Conservation (phyloP, 1,139 yeast species). For the Yamadazyma conglobata region DNA sequence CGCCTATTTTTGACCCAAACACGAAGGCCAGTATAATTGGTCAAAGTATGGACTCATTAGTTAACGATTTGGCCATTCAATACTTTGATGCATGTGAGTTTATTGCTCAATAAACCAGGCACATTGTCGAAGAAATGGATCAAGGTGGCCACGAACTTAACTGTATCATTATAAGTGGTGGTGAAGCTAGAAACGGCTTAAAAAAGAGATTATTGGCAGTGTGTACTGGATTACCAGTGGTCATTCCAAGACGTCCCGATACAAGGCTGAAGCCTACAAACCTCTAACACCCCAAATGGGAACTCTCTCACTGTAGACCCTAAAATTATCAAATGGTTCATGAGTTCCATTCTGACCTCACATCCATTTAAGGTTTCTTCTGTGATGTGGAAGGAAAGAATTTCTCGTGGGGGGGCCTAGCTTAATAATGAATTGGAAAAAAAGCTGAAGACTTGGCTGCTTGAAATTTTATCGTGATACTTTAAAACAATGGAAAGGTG, state of each 20-base stretch:
- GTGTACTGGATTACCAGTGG: conserved; percentile 87
- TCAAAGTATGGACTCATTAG: conserved; percentile 82
- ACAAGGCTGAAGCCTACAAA: too few species aligned
- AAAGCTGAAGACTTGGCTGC: too few species aligned
- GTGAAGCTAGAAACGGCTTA: conserved; percentile 90
- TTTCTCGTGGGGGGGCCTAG: too few species aligned
- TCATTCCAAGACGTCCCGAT: conserved; percentile 91
- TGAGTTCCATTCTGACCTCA: too few species aligned
- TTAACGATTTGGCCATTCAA: conserved; percentile 78
- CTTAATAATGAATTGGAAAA: too few species aligned
- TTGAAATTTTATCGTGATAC: too few species aligned
- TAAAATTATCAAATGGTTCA: too few species aligned
- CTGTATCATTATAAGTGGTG: conserved; percentile 88
- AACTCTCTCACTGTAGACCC: too few species aligned
- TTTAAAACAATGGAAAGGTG: too few species aligned
- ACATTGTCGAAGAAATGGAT: conserved; percentile 83
- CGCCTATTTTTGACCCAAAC: conserved; percentile 90
- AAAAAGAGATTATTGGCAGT: conserved; percentile 88
- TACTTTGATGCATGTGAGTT: conserved; percentile 95
- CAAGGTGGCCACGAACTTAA: conserved; percentile 72
- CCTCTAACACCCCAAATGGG: too few species aligned
- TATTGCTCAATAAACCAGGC: conserved; percentile 96
- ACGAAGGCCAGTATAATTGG: conserved; percentile 96
- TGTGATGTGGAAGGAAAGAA: too few species aligned
- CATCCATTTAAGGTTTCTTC: too few species aligned